These are phyloP conservation scores for Limtongozyma cylindracea DNA, from an alignment of 805 yeast species.

Conservation along the genomic window DNA sequence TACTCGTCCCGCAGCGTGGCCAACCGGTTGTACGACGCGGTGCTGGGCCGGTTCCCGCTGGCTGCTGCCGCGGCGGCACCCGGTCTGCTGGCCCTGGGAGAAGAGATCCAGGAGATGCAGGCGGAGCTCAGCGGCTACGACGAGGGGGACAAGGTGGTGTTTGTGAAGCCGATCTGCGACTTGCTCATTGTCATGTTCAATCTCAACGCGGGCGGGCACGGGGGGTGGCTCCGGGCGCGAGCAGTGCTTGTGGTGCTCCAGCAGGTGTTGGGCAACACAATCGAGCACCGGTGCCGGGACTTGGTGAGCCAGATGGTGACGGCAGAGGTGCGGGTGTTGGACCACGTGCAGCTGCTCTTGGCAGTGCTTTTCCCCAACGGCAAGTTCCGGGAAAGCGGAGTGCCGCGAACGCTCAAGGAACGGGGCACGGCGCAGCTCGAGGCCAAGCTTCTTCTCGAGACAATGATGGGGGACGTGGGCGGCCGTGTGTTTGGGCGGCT, in stretches of 20 bases:
- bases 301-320: constrained; percentile 11
- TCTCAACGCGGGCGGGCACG: constrained; percentile 27
- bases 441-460: constrained; percentile 26
- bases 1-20: no score
- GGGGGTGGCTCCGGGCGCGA: constrained; percentile 69
- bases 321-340: constrained; percentile 3
- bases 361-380: constrained; percentile 16
- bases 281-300: constrained; percentile 26
- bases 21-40: no score
- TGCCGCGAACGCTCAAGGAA: constrained; percentile 21
- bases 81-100: no score
- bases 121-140: constrained; percentile 26
- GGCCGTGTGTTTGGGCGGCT: constrained; percentile 51
- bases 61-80: no score
- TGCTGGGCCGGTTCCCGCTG: no score
- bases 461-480: constrained; percentile 34
- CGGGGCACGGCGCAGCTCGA: constrained; percentile 27
- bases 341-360: no score
- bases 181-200: constrained; percentile 46
- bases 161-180: constrained; percentile 67
- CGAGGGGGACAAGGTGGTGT: constrained; percentile 15
- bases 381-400: constrained; percentile 17
- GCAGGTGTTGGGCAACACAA: constrained; percentile 69
- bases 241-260: constrained; percentile 65
- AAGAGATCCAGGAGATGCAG: constrained; percentile 21